Conservation (phyloP, 495 filamentous ascomycete species). For the Choiromyces venosus region DNA sequence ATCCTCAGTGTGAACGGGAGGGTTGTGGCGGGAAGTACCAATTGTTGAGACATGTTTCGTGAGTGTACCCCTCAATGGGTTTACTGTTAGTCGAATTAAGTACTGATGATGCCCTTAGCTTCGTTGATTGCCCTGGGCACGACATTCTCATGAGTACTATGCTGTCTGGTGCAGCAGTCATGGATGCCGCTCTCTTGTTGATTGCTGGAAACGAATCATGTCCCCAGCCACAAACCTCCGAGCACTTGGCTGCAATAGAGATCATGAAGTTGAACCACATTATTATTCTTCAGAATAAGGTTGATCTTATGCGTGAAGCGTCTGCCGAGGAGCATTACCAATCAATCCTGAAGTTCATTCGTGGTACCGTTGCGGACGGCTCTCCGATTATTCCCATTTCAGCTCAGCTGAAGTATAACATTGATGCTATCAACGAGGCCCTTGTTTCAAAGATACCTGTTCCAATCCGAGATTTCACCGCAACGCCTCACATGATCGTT, state of each 20-base stretch:
- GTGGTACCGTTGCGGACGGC: constrained; percentile 91
- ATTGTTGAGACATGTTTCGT: constrained; percentile 82
- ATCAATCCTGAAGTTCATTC: constrained; percentile 94
- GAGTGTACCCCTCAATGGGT: constrained; percentile 44
- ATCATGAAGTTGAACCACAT: constrained; percentile 99
- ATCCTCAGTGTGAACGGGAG: constrained; percentile 88
- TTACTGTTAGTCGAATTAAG: constrained; percentile 8
- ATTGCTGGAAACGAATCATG: constrained; percentile 99
- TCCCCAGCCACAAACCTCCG: constrained; percentile 97
- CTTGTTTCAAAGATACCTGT: constrained; percentile 91
- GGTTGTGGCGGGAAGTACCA: constrained; percentile 81
- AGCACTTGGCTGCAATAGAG: constrained; percentile 96
- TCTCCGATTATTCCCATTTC: constrained; percentile 97
- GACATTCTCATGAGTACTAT: constrained; percentile 99
- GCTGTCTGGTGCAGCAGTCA: constrained; percentile 98
- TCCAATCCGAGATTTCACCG: constrained; percentile 78
- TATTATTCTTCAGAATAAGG: constrained; percentile 98
- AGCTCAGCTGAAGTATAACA: constrained; percentile 98
- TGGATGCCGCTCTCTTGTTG: constrained; percentile 93
- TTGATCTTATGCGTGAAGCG: constrained; percentile 94
- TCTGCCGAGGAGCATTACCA: constrained; percentile 86
- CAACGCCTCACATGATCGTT: constrained; percentile 93
- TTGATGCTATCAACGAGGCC: constrained; percentile 92
- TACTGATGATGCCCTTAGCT: constrained; percentile 49
- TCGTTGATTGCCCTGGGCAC: constrained; percentile 98